Conservation (phyloP, 2,329 filamentous ascomycete species). For the Anisogramma anomala region DNA sequence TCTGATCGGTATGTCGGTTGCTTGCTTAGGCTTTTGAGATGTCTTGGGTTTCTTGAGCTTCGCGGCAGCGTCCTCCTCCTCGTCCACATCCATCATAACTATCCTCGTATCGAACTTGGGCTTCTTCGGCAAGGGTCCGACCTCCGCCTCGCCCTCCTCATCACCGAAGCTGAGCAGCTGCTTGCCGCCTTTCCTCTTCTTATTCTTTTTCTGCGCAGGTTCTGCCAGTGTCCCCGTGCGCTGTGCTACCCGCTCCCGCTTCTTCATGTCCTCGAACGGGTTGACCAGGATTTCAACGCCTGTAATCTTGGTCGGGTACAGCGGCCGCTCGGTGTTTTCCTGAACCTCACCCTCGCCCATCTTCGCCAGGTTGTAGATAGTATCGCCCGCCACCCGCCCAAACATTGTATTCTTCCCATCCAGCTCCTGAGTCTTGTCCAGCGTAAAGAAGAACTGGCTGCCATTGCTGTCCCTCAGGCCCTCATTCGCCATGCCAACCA, state of each 20-base stretch:
- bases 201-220: constrained; percentile 42
- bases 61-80: constrained; percentile 26
- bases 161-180: constrained; percentile 69
- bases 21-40: constrained; percentile 21
- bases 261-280: constrained; percentile 72
- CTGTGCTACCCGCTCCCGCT: constrained; percentile 46
- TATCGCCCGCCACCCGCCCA: constrained; percentile 82
- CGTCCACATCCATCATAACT: constrained; percentile 57
- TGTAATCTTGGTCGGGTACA: constrained; percentile 75
- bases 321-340: constrained; percentile 66
- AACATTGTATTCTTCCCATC: constrained; percentile 89
- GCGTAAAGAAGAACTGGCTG: constrained; percentile 93
- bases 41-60: constrained; percentile 18
- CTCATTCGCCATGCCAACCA: constrained; percentile 94
- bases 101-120: constrained; percentile 69
- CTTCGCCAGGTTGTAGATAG: constrained; percentile 89
- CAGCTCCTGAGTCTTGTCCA: constrained; percentile 74
- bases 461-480: constrained; percentile 69
- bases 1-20: too few species aligned
- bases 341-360: constrained; percentile 81
- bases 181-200: constrained; percentile 65
- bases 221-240: constrained; percentile 34
- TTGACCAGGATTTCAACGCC: constrained; percentile 67
- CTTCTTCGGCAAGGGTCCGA: constrained; percentile 56
- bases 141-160: constrained; percentile 49